Conservation (phyloP, 768 basidiomycete genomes). For the Trametes meyenii region DNA sequence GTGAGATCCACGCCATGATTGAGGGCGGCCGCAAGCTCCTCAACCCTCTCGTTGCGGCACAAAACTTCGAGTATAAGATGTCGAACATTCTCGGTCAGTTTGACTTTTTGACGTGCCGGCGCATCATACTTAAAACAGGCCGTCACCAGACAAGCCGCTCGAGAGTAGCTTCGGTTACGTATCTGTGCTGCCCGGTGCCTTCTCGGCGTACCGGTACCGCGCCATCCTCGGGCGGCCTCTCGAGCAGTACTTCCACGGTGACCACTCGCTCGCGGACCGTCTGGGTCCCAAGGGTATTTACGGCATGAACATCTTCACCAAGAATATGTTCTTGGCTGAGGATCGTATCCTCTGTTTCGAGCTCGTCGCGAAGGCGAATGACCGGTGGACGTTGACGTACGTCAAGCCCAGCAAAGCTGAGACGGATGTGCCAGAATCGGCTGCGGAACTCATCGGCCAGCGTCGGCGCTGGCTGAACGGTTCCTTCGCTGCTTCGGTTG, state of each 20-base stretch:
- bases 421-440: slow-evolving; percentile 95
- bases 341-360: slow-evolving; percentile 98
- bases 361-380: slow-evolving; percentile 86
- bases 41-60: slow-evolving; percentile 91
- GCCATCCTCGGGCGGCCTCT: slow-evolving; percentile 89
- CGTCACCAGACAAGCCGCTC: slow-evolving; percentile 75
- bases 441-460: slow-evolving; percentile 91
- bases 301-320: slow-evolving; percentile 97
- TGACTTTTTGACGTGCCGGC: background rate
- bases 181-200: slow-evolving; percentile 93
- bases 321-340: slow-evolving; percentile 90
- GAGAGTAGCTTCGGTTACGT: slow-evolving; percentile 97
- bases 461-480: slow-evolving; percentile 97
- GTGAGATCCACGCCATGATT: slow-evolving; percentile 97
- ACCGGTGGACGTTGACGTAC: slow-evolving; percentile 87
- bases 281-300: slow-evolving; percentile 93
- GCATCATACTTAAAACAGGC: background rate
- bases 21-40: slow-evolving; percentile 89
- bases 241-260: slow-evolving; percentile 86
- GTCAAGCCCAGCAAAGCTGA: slow-evolving; percentile 97
- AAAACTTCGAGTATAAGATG: slow-evolving; percentile 99
- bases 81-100: slow-evolving; percentile 85
- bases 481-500: slow-evolving; percentile 90
- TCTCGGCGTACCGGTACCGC: slow-evolving; percentile 93
- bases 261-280: slow-evolving; percentile 88